Conservation (phyloP, 768 basidiomycete genomes). For the Hortiboletus flavorubellus region DNA sequence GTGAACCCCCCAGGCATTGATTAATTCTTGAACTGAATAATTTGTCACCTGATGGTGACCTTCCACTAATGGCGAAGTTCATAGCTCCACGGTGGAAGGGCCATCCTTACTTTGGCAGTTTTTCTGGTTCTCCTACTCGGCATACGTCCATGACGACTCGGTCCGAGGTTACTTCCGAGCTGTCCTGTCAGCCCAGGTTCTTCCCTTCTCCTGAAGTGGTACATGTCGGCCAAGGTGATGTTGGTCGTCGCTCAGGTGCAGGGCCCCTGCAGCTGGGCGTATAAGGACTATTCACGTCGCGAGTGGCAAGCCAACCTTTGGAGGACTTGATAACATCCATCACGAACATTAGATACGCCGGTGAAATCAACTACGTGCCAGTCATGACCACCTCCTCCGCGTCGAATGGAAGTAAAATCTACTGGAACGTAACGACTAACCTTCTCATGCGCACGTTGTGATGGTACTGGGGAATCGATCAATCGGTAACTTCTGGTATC, state of each 20-base stretch:
- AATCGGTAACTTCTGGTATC: slow-evolving; percentile 42
- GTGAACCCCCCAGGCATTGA: not conserved
- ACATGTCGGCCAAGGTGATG: not conserved
- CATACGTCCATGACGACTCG: not conserved
- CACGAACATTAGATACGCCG: slow-evolving; percentile 27
- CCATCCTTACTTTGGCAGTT: not conserved
- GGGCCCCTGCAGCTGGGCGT: not conserved
- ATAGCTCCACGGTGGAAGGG: not conserved
- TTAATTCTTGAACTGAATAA: not conserved
- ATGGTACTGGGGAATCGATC: slow-evolving; percentile 49
- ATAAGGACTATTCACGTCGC: slow-evolving; percentile 34
- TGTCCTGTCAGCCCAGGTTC: not conserved
- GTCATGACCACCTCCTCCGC: slow-evolving; percentile 46
- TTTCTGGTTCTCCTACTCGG: not conserved
- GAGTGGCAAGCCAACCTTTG: slow-evolving; percentile 58
- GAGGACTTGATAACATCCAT: slow-evolving; percentile 39
- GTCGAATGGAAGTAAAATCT: slow-evolving; percentile 21
- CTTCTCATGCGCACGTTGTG: not conserved
- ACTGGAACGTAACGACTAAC: not conserved
- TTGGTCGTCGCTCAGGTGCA: not conserved
- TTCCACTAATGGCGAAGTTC: not conserved
- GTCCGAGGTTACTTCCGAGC: not conserved
- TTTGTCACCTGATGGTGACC: not conserved
- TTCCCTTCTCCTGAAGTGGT: not conserved
- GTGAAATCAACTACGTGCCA: slow-evolving; percentile 36